phyloP scores from a whole-genome alignment of 1,284 basidiomycete species.

The Microbotryomycetes sp. region DNA sequence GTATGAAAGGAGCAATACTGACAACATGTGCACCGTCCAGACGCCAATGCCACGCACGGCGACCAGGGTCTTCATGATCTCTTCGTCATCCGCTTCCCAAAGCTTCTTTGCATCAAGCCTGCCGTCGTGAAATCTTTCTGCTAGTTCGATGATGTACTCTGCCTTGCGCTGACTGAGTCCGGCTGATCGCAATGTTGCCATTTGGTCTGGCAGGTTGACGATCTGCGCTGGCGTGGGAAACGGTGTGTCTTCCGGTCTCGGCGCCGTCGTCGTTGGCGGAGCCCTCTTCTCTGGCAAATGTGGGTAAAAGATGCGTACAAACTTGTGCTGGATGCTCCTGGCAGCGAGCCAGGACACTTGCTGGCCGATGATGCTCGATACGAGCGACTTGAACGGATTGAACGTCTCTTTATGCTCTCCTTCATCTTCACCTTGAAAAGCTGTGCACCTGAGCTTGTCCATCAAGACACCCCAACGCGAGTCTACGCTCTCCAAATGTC shows the following conservation, averaged over 20 bases:
- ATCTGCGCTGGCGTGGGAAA: constrained; percentile 70
- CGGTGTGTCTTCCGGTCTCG: constrained; percentile 35
- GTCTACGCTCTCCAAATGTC: constrained; percentile 62
- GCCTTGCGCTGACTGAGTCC: constrained; percentile 73
- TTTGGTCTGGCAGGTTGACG: constrained; percentile 46
- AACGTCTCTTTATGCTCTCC: constrained; percentile 47
- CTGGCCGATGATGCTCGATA: constrained; percentile 53
- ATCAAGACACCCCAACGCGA: constrained; percentile 65
- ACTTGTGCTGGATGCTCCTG: constrained; percentile 72
- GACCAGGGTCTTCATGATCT: constrained; percentile 64
- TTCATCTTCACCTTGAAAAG: constrained; percentile 51
- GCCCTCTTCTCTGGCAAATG: constrained; percentile 58
- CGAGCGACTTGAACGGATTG: constrained; percentile 60
- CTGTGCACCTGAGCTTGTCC: constrained; percentile 56
- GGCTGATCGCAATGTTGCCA: constrained; percentile 54
- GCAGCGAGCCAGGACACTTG: constrained; percentile 87
- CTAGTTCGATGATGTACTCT: constrained; percentile 74
- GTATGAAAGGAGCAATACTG: constrained; percentile 3
- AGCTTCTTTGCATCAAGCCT: constrained; percentile 64
- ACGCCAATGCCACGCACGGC: constrained; percentile 69
- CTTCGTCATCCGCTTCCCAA: constrained; percentile 61
- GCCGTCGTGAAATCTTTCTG: constrained; percentile 66
- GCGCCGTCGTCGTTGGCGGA: constrained; percentile 25
- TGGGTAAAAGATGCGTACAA: constrained; percentile 65
- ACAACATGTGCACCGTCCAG: constrained; percentile 31